A percentile compares a stretch with the other conserved stretches of the same genome.
Evolutionary conservation across 306 rosid species (phyloP).

Genomic region (Begonia fuchsioides): DNA sequence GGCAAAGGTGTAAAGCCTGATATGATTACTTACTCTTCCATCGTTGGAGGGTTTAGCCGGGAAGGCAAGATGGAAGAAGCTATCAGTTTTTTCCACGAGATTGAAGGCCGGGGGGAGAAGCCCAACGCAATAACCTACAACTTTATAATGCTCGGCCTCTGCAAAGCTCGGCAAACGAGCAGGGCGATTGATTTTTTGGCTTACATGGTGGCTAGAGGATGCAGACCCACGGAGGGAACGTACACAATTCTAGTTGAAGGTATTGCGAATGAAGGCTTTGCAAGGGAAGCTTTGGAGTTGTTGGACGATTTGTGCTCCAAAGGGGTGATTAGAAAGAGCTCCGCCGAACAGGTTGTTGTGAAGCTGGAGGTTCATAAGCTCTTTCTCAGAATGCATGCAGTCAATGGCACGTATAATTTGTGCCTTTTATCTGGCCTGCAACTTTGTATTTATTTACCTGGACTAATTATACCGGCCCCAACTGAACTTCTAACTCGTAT

Average conservation of each 20-base stretch:
- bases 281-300: conserved; percentile 52
- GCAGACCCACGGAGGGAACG: conserved; percentile 35
- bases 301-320: no score
- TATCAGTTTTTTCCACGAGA: conserved; percentile 10
- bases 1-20: conserved; percentile 48
- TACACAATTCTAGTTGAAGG: conserved; percentile 42
- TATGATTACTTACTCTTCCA: conserved; percentile 53
- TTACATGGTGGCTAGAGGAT: conserved; percentile 45
- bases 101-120: conserved; percentile 31
- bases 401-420: no score
- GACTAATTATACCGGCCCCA: no score
- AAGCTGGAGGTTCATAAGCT: no score
- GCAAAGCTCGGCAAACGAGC: conserved; percentile 46
- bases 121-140: conserved; percentile 31
- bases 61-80: conserved; percentile 45
- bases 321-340: neutral
- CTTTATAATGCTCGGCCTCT: conserved; percentile 48
- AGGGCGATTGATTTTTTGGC: conserved; percentile 58
- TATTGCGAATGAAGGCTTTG: conserved; percentile 63
- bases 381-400: no score
- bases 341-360: neutral
- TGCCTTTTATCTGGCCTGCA: no score
- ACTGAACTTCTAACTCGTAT: no score
- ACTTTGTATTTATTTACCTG: no score
- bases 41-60: conserved; percentile 50